Percentiles rank a stretch among this genome's conserved stretches.
Conservation (phyloP, 1,284 basidiomycete species). For the Caloboletus inedulis region DNA sequence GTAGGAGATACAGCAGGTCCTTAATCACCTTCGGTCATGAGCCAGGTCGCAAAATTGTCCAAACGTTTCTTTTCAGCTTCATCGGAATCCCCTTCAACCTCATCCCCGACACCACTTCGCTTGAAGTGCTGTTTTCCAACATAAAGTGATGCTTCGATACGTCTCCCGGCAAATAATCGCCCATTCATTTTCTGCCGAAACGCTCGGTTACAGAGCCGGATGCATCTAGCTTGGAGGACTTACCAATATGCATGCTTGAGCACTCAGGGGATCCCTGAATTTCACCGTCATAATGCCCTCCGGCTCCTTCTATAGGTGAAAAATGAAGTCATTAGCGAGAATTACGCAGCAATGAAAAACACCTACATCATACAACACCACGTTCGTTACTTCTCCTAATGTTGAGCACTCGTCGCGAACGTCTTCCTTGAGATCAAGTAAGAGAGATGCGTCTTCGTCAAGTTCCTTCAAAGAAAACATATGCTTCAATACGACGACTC, state of each 20-base stretch:
- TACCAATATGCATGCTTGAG: constrained; percentile 85
- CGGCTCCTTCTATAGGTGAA: constrained; percentile 68
- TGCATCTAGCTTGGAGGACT: constrained; percentile 32
- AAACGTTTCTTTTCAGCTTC: constrained; percentile 79
- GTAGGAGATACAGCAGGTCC: background rate
- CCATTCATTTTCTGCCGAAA: constrained; percentile 86
- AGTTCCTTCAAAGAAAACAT: constrained; percentile 94
- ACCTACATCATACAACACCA: constrained; percentile 94
- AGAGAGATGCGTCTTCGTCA: constrained; percentile 80
- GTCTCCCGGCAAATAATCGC: constrained; percentile 85
- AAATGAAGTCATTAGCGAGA: constrained; percentile 1
- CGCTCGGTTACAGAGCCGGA: background rate
- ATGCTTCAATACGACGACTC: constrained; percentile 88
- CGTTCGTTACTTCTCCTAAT: constrained; percentile 94
- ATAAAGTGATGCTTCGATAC: constrained; percentile 79
- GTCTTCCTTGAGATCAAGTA: constrained; percentile 94
- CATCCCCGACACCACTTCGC: constrained; percentile 64
- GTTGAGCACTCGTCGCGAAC: constrained; percentile 91
- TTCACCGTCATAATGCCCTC: constrained; percentile 97
- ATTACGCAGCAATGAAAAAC: background rate
- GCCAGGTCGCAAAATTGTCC: constrained; percentile 86
- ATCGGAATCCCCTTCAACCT: constrained; percentile 58
- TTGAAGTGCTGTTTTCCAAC: constrained; percentile 80
- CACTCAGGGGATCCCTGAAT: constrained; percentile 85
- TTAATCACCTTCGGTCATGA: constrained; percentile 72